Conservation (phyloP, 2,329 filamentous ascomycete species). For the Fusarium verticillioides region DNA sequence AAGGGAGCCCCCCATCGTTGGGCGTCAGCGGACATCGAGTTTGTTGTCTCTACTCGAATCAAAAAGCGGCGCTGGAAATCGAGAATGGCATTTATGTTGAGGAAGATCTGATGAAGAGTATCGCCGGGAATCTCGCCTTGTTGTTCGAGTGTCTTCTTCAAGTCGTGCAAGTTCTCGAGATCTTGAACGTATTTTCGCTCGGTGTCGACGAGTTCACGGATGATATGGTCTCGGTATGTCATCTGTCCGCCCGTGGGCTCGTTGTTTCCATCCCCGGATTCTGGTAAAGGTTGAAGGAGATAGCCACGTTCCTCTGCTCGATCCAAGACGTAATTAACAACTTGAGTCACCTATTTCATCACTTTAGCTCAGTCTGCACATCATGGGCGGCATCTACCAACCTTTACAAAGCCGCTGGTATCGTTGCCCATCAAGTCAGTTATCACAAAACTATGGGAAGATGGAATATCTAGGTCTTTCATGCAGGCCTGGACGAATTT, state of each 20-base stretch:
- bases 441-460: constrained; percentile 90
- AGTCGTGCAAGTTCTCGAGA: constrained; percentile 89
- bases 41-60: constrained; percentile 95
- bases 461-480: constrained; percentile 80
- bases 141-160: constrained; percentile 91
- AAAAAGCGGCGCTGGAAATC: constrained; percentile 96
- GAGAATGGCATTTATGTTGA: constrained; percentile 93
- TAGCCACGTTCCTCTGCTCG: constrained; percentile 82
- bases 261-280: constrained; percentile 61
- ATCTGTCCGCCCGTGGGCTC: constrained; percentile 72
- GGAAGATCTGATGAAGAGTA: constrained; percentile 91
- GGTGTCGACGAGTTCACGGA: constrained; percentile 91
- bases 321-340: constrained; percentile 92
- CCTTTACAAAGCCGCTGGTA: constrained; percentile 97
- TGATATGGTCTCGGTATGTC: constrained; percentile 84
- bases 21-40: constrained; percentile 77
- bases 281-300: constrained; percentile 70
- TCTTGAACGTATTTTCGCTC: constrained; percentile 99
- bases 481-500: constrained; percentile 93
- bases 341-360: constrained; percentile 75
- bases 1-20: constrained; percentile 98
- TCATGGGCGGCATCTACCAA: constrained; percentile 50
- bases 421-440: constrained; percentile 92
- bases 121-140: constrained; percentile 90
- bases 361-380: neutral